Evolutionary conservation across 306 rosid species (phyloP).

Genomic region (Ochetophila trinervis): DNA sequence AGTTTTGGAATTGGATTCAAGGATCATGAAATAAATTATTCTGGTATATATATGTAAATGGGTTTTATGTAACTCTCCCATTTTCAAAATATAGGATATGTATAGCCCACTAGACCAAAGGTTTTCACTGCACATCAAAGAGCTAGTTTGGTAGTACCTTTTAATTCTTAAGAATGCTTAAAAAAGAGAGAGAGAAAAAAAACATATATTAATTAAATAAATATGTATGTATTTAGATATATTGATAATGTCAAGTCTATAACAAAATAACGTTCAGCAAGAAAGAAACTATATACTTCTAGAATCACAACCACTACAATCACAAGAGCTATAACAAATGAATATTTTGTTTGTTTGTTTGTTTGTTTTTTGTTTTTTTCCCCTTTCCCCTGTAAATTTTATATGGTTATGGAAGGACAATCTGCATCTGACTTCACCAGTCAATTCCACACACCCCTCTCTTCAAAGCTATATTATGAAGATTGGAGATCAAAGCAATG

Average conservation of each 20-base stretch:
- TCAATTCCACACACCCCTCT: slow-evolving; percentile 27
- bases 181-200: no score
- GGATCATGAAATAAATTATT: no score
- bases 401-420: slow-evolving; percentile 34
- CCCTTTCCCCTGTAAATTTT: slow-evolving; percentile 24
- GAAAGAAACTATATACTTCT: slow-evolving; percentile 21
- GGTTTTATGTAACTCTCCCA: no score
- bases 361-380: slow-evolving; percentile 5
- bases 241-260: slow-evolving; percentile 6
- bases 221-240: slow-evolving; percentile 4
- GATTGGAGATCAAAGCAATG: slow-evolving; percentile 30
- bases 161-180: no score
- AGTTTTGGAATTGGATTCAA: no score
- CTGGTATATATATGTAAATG: no score
- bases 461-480: slow-evolving; percentile 28
- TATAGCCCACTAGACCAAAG: no score
- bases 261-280: slow-evolving; percentile 25
- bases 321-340: slow-evolving; percentile 35
- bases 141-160: no score
- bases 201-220: background rate
- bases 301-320: slow-evolving; percentile 33
- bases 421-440: slow-evolving; percentile 16
- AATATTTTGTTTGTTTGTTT: slow-evolving; percentile 2
- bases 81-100: no score
- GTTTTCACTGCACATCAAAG: no score